These are phyloP conservation scores for Sutorius eximius DNA, from an alignment of 1,284 basidiomycete genomes.

Conservation along the genomic window DNA sequence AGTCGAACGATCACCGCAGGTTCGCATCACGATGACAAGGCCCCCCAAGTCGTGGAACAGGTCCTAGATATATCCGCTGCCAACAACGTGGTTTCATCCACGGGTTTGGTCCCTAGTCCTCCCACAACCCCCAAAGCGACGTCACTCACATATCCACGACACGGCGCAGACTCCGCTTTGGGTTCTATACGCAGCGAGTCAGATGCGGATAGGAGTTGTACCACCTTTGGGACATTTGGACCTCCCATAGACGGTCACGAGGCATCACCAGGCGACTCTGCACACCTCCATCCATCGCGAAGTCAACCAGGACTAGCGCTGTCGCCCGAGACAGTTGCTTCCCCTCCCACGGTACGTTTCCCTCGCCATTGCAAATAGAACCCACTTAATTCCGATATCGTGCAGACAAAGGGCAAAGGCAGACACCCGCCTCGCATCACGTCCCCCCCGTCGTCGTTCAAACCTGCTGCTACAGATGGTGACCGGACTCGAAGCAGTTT, in stretches of 20 bases:
- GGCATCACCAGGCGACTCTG: conserved; percentile 1
- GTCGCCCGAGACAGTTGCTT: conserved; percentile 12
- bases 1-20: conserved; percentile 27
- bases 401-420: conserved; percentile 31
- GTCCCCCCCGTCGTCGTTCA: conserved; percentile 35
- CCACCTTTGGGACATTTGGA: conserved; percentile 28
- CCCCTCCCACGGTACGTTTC: conserved; percentile 24
- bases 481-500: conserved; percentile 34
- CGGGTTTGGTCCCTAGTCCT: conserved; percentile 4
- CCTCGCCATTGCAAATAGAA: conserved; percentile 9
- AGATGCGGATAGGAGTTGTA: conserved; percentile 28
- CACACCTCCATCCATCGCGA: conserved; percentile 1
- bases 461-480: conserved; percentile 26
- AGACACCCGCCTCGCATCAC: conserved; percentile 31
- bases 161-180: conserved; percentile 10
- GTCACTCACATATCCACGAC: conserved; percentile 14
- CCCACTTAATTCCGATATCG: conserved; percentile 15
- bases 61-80: conserved; percentile 32
- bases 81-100: conserved; percentile 13
- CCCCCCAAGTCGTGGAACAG: conserved; percentile 15
- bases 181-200: conserved; percentile 5
- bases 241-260: conserved; percentile 22
- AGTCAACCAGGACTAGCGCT: conserved; percentile 11
- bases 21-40: conserved; percentile 22
- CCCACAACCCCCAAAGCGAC: conserved; percentile 11